A percentile compares a stretch with the other conserved stretches of the same genome.
Evolutionary conservation across 148 eudicot species (phyloP).

Genomic region (Bassia scoparia): DNA sequence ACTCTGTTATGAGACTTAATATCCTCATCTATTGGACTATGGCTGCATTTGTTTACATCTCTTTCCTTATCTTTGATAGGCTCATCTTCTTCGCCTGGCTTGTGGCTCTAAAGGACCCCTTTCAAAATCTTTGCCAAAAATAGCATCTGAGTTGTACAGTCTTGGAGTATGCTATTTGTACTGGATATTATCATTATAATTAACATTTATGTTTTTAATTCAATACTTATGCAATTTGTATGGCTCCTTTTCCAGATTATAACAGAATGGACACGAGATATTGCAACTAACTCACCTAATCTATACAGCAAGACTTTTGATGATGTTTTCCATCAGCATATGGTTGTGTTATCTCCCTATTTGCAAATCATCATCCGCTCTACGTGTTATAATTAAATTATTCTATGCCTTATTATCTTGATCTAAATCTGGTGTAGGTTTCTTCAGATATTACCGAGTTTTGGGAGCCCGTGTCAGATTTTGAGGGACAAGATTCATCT

Average conservation of each 20-base stretch:
- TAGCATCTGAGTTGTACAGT: slow-evolving; percentile 69
- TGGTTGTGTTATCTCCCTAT: slow-evolving; percentile 40
- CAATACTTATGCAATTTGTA: not conserved
- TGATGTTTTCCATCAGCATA: slow-evolving; percentile 51
- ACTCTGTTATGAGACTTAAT: not conserved
- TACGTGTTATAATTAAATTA: slow-evolving; percentile 1
- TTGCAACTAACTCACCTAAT: slow-evolving; percentile 60
- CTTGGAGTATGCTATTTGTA: slow-evolving; percentile 57
- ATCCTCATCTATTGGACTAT: slow-evolving; percentile 8
- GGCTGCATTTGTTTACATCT: slow-evolving; percentile 20
- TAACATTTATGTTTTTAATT: not conserved
- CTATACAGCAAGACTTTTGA: slow-evolving; percentile 58
- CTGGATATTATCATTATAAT: not conserved
- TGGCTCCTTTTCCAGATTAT: slow-evolving; percentile 50
- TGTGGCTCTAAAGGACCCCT: slow-evolving; percentile 80
- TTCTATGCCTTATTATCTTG: slow-evolving; percentile 7
- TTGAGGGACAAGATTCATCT: slow-evolving; percentile 48
- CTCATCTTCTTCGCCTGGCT: slow-evolving; percentile 94
- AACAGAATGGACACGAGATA: slow-evolving; percentile 59
- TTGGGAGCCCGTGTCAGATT: slow-evolving; percentile 75
- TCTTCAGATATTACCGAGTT: slow-evolving; percentile 66
- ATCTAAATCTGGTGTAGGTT: slow-evolving; percentile 33
- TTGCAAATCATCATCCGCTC: not conserved
- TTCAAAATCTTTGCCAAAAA: slow-evolving; percentile 71
- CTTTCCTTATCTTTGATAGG: slow-evolving; percentile 43